Evolutionary conservation across 352 stramenopile genomes (phyloP).

Genomic region (Phytophthora foliorum): DNA sequence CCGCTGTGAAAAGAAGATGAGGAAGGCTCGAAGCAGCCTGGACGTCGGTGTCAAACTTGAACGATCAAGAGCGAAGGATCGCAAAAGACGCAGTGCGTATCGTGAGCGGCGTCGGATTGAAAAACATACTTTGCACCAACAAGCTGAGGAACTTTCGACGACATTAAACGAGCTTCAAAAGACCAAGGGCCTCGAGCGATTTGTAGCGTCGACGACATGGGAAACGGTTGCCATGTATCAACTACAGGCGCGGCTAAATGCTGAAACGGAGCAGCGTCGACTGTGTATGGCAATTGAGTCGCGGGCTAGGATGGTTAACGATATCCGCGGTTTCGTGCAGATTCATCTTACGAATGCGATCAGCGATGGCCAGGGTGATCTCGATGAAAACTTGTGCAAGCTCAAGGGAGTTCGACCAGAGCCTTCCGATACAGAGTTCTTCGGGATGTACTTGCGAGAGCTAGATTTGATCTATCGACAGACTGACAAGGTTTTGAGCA

Average conservation of each 20-base stretch:
- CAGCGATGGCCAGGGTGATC: neutral
- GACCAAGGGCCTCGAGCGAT: neutral
- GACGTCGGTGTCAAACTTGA: constrained; percentile 9
- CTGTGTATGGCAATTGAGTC: neutral
- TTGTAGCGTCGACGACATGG: neutral
- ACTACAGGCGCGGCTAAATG: constrained; percentile 8
- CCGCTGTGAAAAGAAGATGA: neutral
- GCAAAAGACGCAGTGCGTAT: constrained; percentile 11
- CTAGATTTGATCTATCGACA: constrained; percentile 2
- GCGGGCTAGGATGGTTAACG: neutral
- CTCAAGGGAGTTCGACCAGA: constrained; percentile 4
- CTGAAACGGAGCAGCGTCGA: constrained; percentile 11
- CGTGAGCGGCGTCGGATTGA: constrained; percentile 6
- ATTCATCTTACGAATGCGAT: neutral
- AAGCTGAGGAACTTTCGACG: constrained; percentile 7
- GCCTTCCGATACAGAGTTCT: constrained; percentile 2
- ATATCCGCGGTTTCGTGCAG: constrained; percentile 1
- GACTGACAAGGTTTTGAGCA: constrained; percentile 4
- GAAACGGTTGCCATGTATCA: constrained; percentile 12
- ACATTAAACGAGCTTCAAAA: constrained; percentile 3
- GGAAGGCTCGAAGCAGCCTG: neutral
- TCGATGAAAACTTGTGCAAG: neutral
- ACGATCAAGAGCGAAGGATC: constrained; percentile 10
- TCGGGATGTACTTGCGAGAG: constrained; percentile 5
- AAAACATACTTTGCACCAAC: constrained; percentile 3